A percentile compares a stretch with the other conserved stretches of the same genome.
Evolutionary conservation across 257 asterid species (phyloP).

Genomic region (Forsythia suspensa): DNA sequence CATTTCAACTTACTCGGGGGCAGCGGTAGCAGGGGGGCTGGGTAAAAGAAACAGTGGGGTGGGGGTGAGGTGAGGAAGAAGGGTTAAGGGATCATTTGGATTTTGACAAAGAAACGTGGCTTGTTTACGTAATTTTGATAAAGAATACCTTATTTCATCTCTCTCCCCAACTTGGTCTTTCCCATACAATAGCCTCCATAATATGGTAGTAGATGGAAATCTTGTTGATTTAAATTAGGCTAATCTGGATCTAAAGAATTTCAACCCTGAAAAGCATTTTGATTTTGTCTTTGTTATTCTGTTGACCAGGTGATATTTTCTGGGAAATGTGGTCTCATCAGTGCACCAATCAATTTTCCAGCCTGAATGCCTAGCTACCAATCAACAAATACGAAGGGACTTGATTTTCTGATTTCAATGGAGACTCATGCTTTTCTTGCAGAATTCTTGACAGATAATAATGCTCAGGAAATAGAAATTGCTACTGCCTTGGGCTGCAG

Average conservation of each 20-base stretch:
- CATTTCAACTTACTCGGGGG: too few species aligned
- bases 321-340: background rate
- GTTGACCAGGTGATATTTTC: background rate
- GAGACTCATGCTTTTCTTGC: background rate
- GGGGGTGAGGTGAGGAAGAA: too few species aligned
- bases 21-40: too few species aligned
- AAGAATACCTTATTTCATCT: too few species aligned
- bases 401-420: too few species aligned
- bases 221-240: background rate
- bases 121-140: background rate
- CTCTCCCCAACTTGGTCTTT: background rate
- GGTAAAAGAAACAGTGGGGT: too few species aligned
- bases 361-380: too few species aligned
- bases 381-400: too few species aligned
- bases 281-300: background rate
- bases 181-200: background rate
- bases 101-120: background rate
- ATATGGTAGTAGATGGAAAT: background rate
- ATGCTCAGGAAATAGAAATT: too few species aligned
- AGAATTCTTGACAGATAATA: background rate
- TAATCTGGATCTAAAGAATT: background rate
- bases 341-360: background rate
- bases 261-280: background rate
- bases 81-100: background rate
- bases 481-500: too few species aligned